Evolutionary conservation across 345 rosid genomes (phyloP).

Genomic region (Aquilaria malaccensis): DNA sequence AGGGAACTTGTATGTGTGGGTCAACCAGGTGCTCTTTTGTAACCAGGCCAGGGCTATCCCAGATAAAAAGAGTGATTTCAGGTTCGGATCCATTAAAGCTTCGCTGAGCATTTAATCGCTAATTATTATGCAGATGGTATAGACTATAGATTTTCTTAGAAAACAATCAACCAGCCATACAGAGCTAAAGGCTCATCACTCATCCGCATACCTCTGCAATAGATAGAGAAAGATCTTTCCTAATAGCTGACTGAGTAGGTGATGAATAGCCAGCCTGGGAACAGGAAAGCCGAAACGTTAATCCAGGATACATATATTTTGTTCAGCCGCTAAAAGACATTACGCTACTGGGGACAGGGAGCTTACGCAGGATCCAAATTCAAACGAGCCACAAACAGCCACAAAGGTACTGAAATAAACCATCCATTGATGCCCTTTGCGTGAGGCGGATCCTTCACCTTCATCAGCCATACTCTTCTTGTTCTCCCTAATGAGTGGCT

Average conservation of each 20-base stretch:
- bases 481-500: conserved; percentile 25
- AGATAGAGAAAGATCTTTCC: conserved; percentile 56
- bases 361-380: conserved; percentile 83
- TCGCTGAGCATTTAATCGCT: too few relatives aligned
- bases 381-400: conserved; percentile 81
- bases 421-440: conserved; percentile 47
- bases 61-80: too few relatives aligned
- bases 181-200: too few relatives aligned
- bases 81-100: too few relatives aligned
- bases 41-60: too few relatives aligned
- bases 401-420: conserved; percentile 74
- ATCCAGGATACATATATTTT: not conserved
- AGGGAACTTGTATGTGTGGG: too few relatives aligned
- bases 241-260: conserved; percentile 78
- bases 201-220: conserved; percentile 44
- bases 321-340: not conserved
- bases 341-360: not conserved
- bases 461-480: conserved; percentile 18
- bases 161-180: too few relatives aligned
- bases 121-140: too few relatives aligned
- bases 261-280: conserved; percentile 87
- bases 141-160: too few relatives aligned
- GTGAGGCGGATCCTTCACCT: conserved; percentile 15
- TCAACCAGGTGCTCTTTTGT: too few relatives aligned
- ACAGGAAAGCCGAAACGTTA: conserved; percentile 11